Evolutionary conservation across 108 stramenopile species (phyloP).

Genomic region (Asterionellopsis glacialis): DNA sequence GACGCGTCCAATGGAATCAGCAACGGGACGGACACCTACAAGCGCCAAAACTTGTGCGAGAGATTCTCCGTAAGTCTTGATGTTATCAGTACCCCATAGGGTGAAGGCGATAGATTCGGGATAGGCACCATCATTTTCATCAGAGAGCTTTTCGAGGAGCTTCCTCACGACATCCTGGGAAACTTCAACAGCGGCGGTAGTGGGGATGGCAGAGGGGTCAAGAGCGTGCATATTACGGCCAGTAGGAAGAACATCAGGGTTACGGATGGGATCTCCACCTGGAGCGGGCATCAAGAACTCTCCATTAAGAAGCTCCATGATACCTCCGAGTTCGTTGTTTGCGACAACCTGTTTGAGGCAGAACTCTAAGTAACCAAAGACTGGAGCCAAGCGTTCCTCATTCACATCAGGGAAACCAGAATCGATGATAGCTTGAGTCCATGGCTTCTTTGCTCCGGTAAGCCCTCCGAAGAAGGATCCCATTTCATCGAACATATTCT

Average conservation of each 20-base stretch:
- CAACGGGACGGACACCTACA: conserved; percentile 89
- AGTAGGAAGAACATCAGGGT: conserved; percentile 94
- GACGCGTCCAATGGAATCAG: conserved; percentile 94
- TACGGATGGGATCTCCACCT: conserved; percentile 96
- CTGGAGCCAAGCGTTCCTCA: conserved; percentile 74
- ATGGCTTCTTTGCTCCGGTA: conserved; percentile 80
- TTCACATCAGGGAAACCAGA: conserved; percentile 83
- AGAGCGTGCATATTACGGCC: conserved; percentile 96
- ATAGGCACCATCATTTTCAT: conserved; percentile 83
- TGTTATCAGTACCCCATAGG: conserved; percentile 98
- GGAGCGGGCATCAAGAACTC: conserved; percentile 94
- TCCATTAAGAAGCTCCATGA: conserved; percentile 91
- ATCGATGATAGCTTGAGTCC: conserved; percentile 83
- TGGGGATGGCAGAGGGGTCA: conserved; percentile 95
- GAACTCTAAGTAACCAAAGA: conserved; percentile 92
- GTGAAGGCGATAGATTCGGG: conserved; percentile 96
- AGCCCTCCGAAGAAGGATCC: conserved; percentile 59
- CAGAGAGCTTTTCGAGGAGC: conserved; percentile 85
- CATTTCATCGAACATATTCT: conserved; percentile 79
- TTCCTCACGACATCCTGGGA: conserved; percentile 81
- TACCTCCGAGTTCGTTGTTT: conserved; percentile 94
- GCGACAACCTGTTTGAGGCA: conserved; percentile 96
- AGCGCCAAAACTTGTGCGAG: conserved; percentile 92
- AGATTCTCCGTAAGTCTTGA: conserved; percentile 97
- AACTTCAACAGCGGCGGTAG: conserved; percentile 90